Evolutionary conservation across 495 filamentous ascomycete species (phyloP).

Genomic region (Penicillium paxilli): DNA sequence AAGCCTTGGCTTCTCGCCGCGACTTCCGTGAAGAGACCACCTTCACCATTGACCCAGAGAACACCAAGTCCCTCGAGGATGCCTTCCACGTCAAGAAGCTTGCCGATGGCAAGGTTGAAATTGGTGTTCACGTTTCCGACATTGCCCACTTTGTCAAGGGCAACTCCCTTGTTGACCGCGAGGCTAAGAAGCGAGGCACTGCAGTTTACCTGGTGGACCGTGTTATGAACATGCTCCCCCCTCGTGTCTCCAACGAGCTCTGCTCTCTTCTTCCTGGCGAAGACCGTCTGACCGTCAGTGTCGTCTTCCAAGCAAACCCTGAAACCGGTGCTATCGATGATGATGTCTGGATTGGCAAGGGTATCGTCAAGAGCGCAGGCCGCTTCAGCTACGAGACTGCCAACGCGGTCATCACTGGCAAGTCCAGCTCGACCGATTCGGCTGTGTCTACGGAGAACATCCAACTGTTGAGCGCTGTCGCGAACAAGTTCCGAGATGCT

Average conservation of each 20-base stretch:
- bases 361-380: slow-evolving; percentile 85
- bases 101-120: slow-evolving; percentile 81
- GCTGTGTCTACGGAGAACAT: slow-evolving; percentile 69
- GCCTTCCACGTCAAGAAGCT: slow-evolving; percentile 87
- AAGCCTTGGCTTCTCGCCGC: slow-evolving; percentile 74
- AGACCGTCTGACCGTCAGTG: slow-evolving; percentile 87
- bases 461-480: slow-evolving; percentile 71
- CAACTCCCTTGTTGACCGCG: slow-evolving; percentile 93
- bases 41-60: slow-evolving; percentile 88
- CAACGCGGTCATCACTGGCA: slow-evolving; percentile 70
- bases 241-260: slow-evolving; percentile 79
- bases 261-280: slow-evolving; percentile 83
- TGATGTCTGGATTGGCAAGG: slow-evolving; percentile 91
- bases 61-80: slow-evolving; percentile 81
- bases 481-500: slow-evolving; percentile 84
- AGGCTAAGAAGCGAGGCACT: slow-evolving; percentile 97
- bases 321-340: slow-evolving; percentile 72
- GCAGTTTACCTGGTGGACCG: slow-evolving; percentile 92
- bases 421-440: slow-evolving; percentile 56
- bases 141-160: slow-evolving; percentile 96
- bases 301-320: slow-evolving; percentile 85
- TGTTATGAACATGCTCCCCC: slow-evolving; percentile 86
- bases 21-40: slow-evolving; percentile 89
- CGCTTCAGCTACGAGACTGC: slow-evolving; percentile 83
- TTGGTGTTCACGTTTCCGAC: slow-evolving; percentile 94